Conservation (phyloP, 495 filamentous ascomycete genomes). For the Hyaloscypha variabilis region DNA sequence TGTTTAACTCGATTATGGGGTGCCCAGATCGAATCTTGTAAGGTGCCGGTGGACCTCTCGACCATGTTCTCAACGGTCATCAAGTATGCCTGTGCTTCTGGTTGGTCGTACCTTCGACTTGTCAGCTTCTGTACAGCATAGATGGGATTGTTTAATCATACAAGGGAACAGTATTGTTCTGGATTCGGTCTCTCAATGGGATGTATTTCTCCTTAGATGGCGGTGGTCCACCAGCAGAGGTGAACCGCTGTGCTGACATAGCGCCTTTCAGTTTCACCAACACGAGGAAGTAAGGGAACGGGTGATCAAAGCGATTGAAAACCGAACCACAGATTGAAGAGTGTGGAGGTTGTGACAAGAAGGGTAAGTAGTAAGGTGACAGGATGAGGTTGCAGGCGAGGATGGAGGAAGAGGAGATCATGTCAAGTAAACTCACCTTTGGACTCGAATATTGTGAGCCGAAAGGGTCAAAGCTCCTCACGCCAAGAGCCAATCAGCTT, state of each 20-base stretch:
- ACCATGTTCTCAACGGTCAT: neutral
- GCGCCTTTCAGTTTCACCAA: neutral
- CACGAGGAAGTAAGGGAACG: neutral
- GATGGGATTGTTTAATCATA: too few species aligned
- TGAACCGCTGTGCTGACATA: neutral
- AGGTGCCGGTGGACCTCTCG: neutral
- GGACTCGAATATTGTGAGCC: neutral
- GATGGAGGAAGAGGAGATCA: neutral
- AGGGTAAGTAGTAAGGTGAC: neutral
- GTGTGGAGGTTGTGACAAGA: neutral
- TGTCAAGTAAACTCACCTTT: neutral
- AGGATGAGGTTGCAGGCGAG: neutral
- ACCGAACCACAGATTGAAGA: too few species aligned
- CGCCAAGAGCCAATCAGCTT: neutral
- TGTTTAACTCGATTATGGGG: neutral
- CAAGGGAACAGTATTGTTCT: neutral
- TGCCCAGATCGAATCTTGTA: constrained; percentile 3
- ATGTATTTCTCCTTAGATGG: neutral
- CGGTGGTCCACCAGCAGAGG: neutral
- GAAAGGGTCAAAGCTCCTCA: neutral
- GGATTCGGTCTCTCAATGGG: neutral
- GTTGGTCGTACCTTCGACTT: neutral
- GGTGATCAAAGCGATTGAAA: neutral
- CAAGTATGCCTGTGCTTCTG: neutral
- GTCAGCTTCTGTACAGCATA: neutral